These are phyloP conservation scores for Rhodotorula sp. DNA, from an alignment of 1,284 basidiomycete species.

Conservation along the genomic window DNA sequence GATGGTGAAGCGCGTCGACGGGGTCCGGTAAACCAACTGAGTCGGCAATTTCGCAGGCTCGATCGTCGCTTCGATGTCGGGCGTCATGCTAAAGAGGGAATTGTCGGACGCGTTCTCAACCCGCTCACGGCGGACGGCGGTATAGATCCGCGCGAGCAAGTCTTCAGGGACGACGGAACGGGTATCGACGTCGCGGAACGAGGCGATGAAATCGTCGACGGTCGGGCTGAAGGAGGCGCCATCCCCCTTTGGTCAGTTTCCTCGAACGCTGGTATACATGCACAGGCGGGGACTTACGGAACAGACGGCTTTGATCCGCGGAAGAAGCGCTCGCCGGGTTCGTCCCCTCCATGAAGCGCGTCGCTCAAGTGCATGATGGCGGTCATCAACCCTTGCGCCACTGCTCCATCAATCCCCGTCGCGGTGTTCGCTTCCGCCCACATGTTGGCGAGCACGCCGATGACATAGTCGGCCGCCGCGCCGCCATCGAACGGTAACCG, in stretches of 20 bases:
- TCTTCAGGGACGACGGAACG: constrained; percentile 68
- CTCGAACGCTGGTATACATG: too few relatives aligned
- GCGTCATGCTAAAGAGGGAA: constrained; percentile 42
- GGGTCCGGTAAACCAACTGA: constrained; percentile 74
- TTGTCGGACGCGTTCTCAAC: constrained; percentile 64
- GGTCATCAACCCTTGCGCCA: constrained; percentile 74
- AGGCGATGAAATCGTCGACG: constrained; percentile 70
- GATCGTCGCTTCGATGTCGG: constrained; percentile 60
- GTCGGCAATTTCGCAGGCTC: constrained; percentile 67
- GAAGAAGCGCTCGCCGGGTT: constrained; percentile 27
- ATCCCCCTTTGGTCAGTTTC: background rate
- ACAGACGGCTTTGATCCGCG: background rate
- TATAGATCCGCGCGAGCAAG: constrained; percentile 69
- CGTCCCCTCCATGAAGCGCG: constrained; percentile 57
- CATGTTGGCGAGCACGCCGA: constrained; percentile 70
- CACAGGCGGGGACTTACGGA: background rate
- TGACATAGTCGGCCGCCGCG: constrained; percentile 62
- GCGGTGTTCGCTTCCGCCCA: constrained; percentile 88
- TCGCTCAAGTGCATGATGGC: constrained; percentile 85
- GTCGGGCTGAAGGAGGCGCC: constrained; percentile 55
- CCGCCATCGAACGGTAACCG: constrained; percentile 63
- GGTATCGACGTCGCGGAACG: constrained; percentile 71
- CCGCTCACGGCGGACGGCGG: constrained; percentile 66
- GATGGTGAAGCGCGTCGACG: constrained; percentile 79
- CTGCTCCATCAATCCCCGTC: constrained; percentile 49